Conservation (phyloP, 202 grass and related monocot genomes). For the Panicum virgatum region DNA sequence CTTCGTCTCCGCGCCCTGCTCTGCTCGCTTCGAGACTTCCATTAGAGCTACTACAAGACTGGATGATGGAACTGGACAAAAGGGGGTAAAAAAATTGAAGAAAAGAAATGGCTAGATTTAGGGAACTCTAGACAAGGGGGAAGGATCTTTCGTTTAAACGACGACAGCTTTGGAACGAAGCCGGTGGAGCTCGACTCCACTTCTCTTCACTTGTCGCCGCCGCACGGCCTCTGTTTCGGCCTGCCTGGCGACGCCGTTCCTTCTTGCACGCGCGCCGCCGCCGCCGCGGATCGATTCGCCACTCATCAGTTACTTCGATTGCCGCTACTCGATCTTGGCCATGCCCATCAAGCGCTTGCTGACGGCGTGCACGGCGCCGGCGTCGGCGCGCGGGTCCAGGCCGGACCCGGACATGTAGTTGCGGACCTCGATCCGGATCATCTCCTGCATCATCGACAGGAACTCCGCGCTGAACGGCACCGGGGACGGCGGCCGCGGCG, state of each 20-base stretch:
- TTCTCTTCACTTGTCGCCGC: conserved; percentile 35
- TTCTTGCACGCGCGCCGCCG: too few species aligned
- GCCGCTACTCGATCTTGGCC: conserved; percentile 86
- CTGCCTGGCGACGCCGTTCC: not conserved
- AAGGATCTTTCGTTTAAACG: conserved; percentile 16
- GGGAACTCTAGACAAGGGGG: conserved; percentile 8
- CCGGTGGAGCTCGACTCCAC: not conserved
- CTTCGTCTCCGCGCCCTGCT: too few species aligned
- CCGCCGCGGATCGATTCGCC: not conserved
- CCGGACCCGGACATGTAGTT: conserved; percentile 74
- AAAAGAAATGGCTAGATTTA: conserved; percentile 24
- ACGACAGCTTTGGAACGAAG: not conserved
- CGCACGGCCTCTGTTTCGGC: not conserved
- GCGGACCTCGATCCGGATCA: conserved; percentile 78
- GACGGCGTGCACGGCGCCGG: conserved; percentile 42
- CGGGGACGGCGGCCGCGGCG: not conserved
- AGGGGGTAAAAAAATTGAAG: not conserved
- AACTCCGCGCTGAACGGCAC: conserved; percentile 52
- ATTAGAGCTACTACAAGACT: not conserved
- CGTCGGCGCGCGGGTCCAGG: conserved; percentile 34
- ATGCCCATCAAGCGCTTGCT: conserved; percentile 58
- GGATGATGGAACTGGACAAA: not conserved
- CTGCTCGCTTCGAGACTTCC: not conserved
- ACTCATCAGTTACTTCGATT: not conserved
- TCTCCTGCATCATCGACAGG: conserved; percentile 69